A percentile compares a stretch with the other conserved stretches of the same genome.
Evolutionary conservation across 179 eudicot genomes (phyloP).

Genomic region (Silene vulgaris): DNA sequence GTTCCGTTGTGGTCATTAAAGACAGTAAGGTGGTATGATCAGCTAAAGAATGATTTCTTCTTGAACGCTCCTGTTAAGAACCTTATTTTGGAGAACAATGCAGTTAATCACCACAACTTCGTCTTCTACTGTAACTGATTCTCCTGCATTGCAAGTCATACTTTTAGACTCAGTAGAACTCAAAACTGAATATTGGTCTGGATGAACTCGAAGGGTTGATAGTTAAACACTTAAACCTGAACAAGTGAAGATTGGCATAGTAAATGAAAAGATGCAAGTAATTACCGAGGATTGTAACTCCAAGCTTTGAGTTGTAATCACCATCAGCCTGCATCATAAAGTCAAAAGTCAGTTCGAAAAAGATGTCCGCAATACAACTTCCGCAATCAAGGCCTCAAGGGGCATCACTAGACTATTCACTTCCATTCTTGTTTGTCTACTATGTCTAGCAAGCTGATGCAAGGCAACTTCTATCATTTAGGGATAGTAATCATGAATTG

Average conservation of each 20-base stretch:
- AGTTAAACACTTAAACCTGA: not conserved
- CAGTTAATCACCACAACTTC: slow-evolving; percentile 47
- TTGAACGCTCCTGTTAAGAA: slow-evolving; percentile 38
- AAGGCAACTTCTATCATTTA: not conserved
- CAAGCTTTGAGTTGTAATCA: slow-evolving; percentile 42
- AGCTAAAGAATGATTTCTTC: slow-evolving; percentile 42
- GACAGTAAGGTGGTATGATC: not conserved
- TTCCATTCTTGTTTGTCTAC: not conserved
- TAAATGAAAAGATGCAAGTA: not conserved
- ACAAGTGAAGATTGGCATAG: not conserved
- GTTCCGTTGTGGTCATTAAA: not conserved
- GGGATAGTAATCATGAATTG: not conserved
- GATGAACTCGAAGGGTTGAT: not conserved
- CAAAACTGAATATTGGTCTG: not conserved
- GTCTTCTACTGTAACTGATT: slow-evolving; percentile 43
- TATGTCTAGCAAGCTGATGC: not conserved
- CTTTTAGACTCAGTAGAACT: slow-evolving; percentile 6
- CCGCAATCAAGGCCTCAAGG: not conserved
- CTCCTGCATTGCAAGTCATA: slow-evolving; percentile 26
- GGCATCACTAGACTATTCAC: not conserved
- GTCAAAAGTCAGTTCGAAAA: not conserved
- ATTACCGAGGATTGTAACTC: slow-evolving; percentile 43
- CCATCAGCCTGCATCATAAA: slow-evolving; percentile 36
- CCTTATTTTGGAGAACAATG: slow-evolving; percentile 42
- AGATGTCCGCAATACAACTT: not conserved